These are phyloP conservation scores for Chloranthus sessilifolius DNA, from an alignment of 164 flowering plant genomes.

Conservation along the genomic window DNA sequence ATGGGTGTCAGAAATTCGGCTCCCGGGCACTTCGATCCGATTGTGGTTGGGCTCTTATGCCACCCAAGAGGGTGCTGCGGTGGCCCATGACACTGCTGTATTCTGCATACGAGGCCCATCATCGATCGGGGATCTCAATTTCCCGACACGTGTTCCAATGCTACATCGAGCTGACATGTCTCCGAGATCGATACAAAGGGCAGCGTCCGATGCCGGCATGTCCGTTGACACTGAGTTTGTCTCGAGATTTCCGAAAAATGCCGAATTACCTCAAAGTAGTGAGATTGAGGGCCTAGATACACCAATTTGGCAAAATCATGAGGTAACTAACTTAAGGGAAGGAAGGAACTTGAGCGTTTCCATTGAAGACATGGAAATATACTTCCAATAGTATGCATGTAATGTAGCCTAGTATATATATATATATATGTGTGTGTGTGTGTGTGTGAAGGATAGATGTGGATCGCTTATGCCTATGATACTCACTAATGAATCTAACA, in stretches of 20 bases:
- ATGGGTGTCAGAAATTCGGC: conserved; percentile 79
- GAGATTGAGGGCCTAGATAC: background rate
- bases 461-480: no score
- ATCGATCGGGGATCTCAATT: conserved; percentile 33
- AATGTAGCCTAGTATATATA: no score
- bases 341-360: background rate
- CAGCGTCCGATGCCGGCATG: conserved; percentile 67
- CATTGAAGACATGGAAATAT: conserved; percentile 13
- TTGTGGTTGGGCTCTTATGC: conserved; percentile 73
- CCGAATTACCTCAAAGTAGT: background rate
- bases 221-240: conserved; percentile 37
- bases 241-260: background rate
- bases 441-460: no score
- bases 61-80: conserved; percentile 63
- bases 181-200: conserved; percentile 52
- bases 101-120: conserved; percentile 38
- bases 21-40: conserved; percentile 50
- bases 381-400: background rate
- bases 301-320: conserved; percentile 9
- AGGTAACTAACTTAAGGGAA: background rate
- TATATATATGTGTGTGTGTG: no score
- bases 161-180: conserved; percentile 31
- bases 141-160: conserved; percentile 33
- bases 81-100: conserved; percentile 63
- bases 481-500: no score